A percentile compares a stretch with the other conserved stretches of the same genome.
Conservation (phyloP, 2,329 filamentous ascomycete species). For the Cytospora piceae region DNA sequence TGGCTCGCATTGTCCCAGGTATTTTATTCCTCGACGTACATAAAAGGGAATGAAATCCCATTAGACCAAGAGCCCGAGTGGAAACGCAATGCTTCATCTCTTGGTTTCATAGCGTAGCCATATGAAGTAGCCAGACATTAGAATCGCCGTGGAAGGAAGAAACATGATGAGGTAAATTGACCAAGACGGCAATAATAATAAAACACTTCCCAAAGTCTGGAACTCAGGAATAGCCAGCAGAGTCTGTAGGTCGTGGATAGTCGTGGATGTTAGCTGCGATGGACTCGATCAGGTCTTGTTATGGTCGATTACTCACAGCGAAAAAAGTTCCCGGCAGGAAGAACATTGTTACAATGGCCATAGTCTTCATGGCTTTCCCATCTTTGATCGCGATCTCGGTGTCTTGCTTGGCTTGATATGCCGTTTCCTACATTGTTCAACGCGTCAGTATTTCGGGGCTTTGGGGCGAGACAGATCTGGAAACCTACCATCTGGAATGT, state of each 20-base stretch:
- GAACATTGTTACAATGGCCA: conserved; percentile 26
- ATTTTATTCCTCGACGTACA: too few relatives aligned
- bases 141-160: not conserved
- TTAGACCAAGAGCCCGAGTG: too few relatives aligned
- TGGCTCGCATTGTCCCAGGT: too few relatives aligned
- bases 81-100: too few relatives aligned
- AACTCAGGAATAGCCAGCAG: conserved; percentile 25
- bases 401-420: conserved; percentile 15
- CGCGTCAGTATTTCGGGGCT: not conserved
- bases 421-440: not conserved
- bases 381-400: conserved; percentile 28
- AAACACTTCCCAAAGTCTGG: conserved; percentile 12
- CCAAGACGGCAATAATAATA: not conserved
- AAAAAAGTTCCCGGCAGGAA: conserved; percentile 28
- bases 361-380: conserved; percentile 28
- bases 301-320: conserved; percentile 13
- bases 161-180: conserved; percentile 5
- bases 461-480: not conserved
- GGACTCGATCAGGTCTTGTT: not conserved
- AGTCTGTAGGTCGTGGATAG: conserved; percentile 2
- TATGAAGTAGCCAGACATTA: not conserved
- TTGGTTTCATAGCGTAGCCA: not conserved
- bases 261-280: not conserved
- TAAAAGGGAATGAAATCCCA: too few relatives aligned
- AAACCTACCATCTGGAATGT: conserved; percentile 23